A percentile compares a stretch with the other conserved stretches of the same genome.
Conservation (phyloP, 352 stramenopile species). For the Pythium utonaiense region DNA sequence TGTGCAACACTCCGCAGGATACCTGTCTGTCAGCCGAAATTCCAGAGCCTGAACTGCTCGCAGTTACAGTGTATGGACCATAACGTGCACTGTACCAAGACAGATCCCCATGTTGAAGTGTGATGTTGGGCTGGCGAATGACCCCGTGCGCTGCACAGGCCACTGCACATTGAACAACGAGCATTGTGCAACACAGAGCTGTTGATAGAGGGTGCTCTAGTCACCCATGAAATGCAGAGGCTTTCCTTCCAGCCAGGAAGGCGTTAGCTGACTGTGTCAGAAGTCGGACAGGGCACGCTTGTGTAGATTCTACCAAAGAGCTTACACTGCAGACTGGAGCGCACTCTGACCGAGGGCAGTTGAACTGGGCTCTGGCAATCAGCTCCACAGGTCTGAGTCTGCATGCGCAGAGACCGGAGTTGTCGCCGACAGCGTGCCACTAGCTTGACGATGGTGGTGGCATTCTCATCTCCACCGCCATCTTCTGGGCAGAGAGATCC, state of each 20-base stretch:
- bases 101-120: background rate
- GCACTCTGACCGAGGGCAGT: no score
- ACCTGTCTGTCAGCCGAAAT: conserved; percentile 1
- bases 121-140: no score
- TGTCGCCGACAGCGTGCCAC: background rate
- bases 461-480: background rate
- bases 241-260: background rate
- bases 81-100: background rate
- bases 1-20: background rate
- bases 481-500: background rate
- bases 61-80: no score
- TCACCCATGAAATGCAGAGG: background rate
- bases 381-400: background rate
- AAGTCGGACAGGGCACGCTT: background rate
- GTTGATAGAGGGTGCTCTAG: background rate
- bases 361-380: background rate
- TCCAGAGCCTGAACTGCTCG: background rate
- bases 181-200: background rate
- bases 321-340: no score
- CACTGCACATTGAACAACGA: no score
- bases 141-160: no score
- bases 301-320: no score
- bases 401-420: background rate
- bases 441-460: background rate
- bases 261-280: background rate